phyloP scores from a whole-genome alignment of 1,284 basidiomycete species.

The Marasmius sp. region DNA sequence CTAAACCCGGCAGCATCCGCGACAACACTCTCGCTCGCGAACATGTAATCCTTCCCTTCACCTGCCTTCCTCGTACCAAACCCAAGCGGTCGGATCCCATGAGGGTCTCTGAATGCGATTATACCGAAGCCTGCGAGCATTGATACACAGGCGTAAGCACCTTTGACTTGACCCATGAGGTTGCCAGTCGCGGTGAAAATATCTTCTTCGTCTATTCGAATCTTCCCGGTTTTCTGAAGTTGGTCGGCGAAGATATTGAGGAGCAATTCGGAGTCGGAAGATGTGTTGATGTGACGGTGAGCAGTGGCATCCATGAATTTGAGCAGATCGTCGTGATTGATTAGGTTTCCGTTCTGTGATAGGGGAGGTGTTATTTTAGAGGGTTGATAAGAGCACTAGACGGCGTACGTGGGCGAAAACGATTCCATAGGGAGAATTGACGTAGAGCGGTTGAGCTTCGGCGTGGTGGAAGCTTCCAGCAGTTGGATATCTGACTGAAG shows the following conservation, averaged over 20 bases:
- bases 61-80: constrained; percentile 66
- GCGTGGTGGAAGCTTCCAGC: constrained; percentile 96
- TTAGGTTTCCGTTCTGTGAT: constrained; percentile 93
- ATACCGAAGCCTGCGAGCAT: constrained; percentile 99
- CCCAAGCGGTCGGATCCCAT: constrained; percentile 93
- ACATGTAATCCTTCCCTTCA: constrained; percentile 80
- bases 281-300: constrained; percentile 98
- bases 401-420: constrained; percentile 91
- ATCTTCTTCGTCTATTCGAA: constrained; percentile 99
- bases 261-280: constrained; percentile 95
- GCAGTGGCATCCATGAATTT: constrained; percentile 95
- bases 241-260: constrained; percentile 98
- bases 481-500: constrained; percentile 91
- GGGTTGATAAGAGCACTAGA: constrained; percentile 9
- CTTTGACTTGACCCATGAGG: constrained; percentile 87
- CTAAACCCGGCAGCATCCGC: constrained; percentile 91
- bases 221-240: constrained; percentile 97
- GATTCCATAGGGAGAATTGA: constrained; percentile 98
- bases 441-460: constrained; percentile 99
- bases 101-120: constrained; percentile 98
- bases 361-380: constrained; percentile 8
- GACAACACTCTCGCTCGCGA: constrained; percentile 95
- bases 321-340: constrained; percentile 87
- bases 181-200: constrained; percentile 93
- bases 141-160: constrained; percentile 95